Conservation (phyloP, 2,329 filamentous ascomycete species). For the Exophiala mesophila region DNA sequence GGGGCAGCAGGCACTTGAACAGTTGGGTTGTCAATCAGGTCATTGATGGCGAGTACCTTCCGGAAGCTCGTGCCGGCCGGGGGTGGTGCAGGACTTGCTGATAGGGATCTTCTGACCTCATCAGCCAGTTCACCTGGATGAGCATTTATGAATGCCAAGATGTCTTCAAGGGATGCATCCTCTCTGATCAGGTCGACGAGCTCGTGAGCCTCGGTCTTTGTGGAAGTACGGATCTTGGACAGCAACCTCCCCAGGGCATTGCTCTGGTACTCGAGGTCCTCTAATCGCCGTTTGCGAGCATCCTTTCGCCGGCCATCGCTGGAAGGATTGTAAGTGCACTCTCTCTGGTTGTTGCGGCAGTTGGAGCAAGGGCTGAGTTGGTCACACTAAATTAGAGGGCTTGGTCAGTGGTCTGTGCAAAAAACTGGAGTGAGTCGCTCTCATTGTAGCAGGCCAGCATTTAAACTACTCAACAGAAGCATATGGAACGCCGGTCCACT, state of each 20-base stretch:
- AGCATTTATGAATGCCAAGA: slow-evolving; percentile 25
- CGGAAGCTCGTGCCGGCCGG: slow-evolving; percentile 2
- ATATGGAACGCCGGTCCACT: too few relatives aligned
- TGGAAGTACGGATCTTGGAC: slow-evolving; percentile 28
- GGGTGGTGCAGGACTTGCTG: slow-evolving; percentile 10
- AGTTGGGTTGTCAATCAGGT: slow-evolving; percentile 10
- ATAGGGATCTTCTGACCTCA: slow-evolving; percentile 7
- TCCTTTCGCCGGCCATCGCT: slow-evolving; percentile 36
- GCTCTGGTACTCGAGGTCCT: slow-evolving; percentile 34
- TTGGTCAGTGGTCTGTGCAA: too few relatives aligned
- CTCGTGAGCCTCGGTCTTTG: slow-evolving; percentile 27
- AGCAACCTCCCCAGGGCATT: slow-evolving; percentile 31
- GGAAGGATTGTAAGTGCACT: slow-evolving; percentile 35
- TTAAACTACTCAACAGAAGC: too few relatives aligned
- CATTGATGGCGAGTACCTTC: slow-evolving; percentile 12
- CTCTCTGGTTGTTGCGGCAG: slow-evolving; percentile 29
- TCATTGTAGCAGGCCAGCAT: too few relatives aligned
- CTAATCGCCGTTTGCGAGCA: slow-evolving; percentile 33
- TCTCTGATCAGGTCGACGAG: slow-evolving; percentile 30
- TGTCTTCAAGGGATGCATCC: slow-evolving; percentile 28
- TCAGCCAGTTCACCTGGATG: slow-evolving; percentile 11
- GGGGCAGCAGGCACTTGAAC: slow-evolving; percentile 17
- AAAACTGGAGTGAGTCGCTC: too few relatives aligned
- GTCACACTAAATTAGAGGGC: too few relatives aligned
- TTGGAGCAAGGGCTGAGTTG: slow-evolving; percentile 34